phyloP scores from a whole-genome alignment of 2,329 filamentous ascomycete genomes.

The Didymella lethalis region DNA sequence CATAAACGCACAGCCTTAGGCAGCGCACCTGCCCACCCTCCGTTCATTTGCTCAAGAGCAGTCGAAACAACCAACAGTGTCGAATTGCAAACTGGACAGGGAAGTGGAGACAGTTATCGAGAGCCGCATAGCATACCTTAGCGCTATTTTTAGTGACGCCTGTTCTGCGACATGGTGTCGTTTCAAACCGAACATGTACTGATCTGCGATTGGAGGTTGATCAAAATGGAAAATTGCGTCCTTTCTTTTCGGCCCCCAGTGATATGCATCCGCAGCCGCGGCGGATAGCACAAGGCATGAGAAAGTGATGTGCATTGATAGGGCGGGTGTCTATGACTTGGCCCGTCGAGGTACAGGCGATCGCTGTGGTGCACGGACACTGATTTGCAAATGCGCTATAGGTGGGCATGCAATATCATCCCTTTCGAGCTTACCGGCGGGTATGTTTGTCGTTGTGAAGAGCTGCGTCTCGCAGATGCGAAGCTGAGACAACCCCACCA shows the following conservation, averaged over 20 bases:
- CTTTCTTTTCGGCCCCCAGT: conserved; percentile 2
- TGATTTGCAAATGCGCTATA: not conserved
- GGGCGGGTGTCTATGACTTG: conserved; percentile 3
- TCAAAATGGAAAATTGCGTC: conserved; percentile 5
- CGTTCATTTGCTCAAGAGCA: conserved; percentile 22
- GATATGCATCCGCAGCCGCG: conserved; percentile 7
- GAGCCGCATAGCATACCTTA: conserved; percentile 27
- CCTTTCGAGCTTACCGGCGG: not conserved
- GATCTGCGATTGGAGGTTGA: conserved; percentile 16
- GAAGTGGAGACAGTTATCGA: conserved; percentile 17
- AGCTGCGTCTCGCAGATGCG: not conserved
- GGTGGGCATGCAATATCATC: not conserved
- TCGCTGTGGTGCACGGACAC: conserved; percentile 1
- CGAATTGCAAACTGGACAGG: conserved; percentile 14
- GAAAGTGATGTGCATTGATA: conserved; percentile 5
- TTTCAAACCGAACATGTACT: conserved; percentile 7
- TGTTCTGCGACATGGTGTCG: conserved; percentile 22
- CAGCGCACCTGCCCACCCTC: conserved; percentile 14
- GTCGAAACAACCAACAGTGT: conserved; percentile 13
- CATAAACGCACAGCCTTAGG: conserved; percentile 12
- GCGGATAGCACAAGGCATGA: conserved; percentile 9
- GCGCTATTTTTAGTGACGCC: conserved; percentile 18
- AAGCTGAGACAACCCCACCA: not conserved
- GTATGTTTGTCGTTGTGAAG: not conserved
- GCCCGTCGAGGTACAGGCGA: conserved; percentile 8